Evolutionary conservation across 2,329 filamentous ascomycete genomes (phyloP).

Genomic region (Ustulina deusta): DNA sequence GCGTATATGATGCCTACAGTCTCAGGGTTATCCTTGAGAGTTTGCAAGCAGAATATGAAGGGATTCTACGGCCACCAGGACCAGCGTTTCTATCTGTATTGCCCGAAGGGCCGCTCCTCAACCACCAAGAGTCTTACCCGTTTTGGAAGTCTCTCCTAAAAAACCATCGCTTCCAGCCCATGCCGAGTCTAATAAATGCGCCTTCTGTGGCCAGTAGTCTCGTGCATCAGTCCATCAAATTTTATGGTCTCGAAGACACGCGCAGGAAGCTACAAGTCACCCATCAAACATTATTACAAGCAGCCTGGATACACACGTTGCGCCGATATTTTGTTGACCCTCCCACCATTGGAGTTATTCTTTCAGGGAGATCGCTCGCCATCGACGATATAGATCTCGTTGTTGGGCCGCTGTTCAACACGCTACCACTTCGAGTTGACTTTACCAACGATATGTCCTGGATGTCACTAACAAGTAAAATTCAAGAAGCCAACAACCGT

Average conservation of each 20-base stretch:
- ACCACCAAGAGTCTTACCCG: conserved; percentile 53
- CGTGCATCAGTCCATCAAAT: conserved; percentile 50
- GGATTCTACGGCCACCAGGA: conserved; percentile 47
- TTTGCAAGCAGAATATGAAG: conserved; percentile 66
- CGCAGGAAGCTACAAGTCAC: conserved; percentile 76
- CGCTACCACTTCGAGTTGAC: conserved; percentile 75
- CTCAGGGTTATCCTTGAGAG: conserved; percentile 74
- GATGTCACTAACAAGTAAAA: conserved; percentile 69
- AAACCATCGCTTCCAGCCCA: conserved; percentile 47
- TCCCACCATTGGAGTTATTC: conserved; percentile 76
- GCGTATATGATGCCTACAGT: conserved; percentile 86
- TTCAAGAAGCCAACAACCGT: conserved; percentile 77
- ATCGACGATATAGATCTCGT: conserved; percentile 73
- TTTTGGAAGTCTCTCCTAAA: conserved; percentile 77
- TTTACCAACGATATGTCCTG: conserved; percentile 64
- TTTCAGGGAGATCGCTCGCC: conserved; percentile 81
- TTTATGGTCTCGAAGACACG: conserved; percentile 61
- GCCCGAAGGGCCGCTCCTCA: conserved; percentile 74
- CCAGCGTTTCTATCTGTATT: conserved; percentile 76
- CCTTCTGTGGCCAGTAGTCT: conserved; percentile 38
- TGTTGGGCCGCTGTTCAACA: conserved; percentile 91
- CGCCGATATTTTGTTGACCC: conserved; percentile 60
- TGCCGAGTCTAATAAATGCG: conserved; percentile 35
- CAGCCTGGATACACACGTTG: conserved; percentile 76
- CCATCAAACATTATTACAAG: conserved; percentile 82